Evolutionary conservation across 352 stramenopile species (phyloP), one percentile per base, ranked within the genome.

Genomic region (Pythium myriotylum): DNA sequence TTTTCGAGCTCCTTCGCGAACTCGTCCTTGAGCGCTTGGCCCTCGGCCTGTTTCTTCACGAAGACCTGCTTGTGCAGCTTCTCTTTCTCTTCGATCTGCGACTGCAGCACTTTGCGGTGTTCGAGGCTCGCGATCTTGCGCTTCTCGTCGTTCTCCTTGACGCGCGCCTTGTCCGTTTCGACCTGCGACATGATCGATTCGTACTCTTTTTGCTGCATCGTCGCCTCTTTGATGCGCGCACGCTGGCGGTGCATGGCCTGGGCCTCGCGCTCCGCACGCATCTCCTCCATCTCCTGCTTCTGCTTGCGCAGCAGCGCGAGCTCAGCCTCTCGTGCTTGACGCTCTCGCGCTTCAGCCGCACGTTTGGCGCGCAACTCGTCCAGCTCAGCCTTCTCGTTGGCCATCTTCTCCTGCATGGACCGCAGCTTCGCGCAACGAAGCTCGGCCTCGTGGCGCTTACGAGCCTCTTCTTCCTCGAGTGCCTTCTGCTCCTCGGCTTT

Each of bases 281-380:
- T 67, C 35, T 92, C 79, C 5, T 92, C 74, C 69, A 95, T 89
- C 42, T 97, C 86, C 43, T 89, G 71, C 58, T 94, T 95, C 22
- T 89, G 81, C 72, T 97, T 97, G 33, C 83, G 74, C 12, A 88
- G 81, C 40, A 96, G 66, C 29, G 79, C 66, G 24, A 96, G 56
- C 59, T 97, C 90, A 2, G 86, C 84, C 62, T 97, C 79, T 20
- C 91, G 81, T 10, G 89, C 90, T 29, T 94, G 83, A 39, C 92
- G 81, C 53, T 98, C 92, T 14, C 84, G 77, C 19, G 86, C 89
- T 72, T 98, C 94, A 6, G 84, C 82, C 8, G 91, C 91, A 33
- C 94, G 85, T 51, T 96, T 92, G 32, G 91, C 92, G n/a, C 90
- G 84, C 3, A 98, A 56, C 58, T 98, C 94, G 65, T 97, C 90